Base-by-base conservation (phyloP, 2,329 filamentous ascomycete species). In the Penicillium brasilianum region DNA sequence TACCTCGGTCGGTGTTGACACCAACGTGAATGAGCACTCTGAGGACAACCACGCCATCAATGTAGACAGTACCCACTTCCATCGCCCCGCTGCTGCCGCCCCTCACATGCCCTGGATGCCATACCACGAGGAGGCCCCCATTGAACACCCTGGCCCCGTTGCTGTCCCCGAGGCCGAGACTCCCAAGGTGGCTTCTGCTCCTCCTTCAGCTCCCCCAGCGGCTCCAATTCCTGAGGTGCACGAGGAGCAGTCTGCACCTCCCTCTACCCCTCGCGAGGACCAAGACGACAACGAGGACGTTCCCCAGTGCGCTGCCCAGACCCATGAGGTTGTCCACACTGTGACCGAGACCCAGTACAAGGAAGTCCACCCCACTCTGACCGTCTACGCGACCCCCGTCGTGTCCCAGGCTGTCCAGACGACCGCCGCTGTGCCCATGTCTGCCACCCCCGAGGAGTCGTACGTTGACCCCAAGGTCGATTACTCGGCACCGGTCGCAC, bases 281-380 rank as follows among this genome's bases (percentile, higher is more conserved):
- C 30, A 28, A 6, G 14, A 55, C 37, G 14, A 41, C 4, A 3
- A 10, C 13, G 20, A 14, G 4, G 48, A 60, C 4, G 49, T 37
- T n/a, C 44, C 60, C 0, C 51, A 67, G 20, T 72, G 70, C 48
- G 43, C 58, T 6, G 64, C 68, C 3, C n/a, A 65, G 52, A 54
- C 59, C 1, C 64, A 68, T 13, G 62, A 74, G 49, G 63, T 74
- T 18, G 69, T 73, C 5, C 70, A 59, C 46, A 74, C 72, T 0
- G 64, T 74, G 20, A 74, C 71, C n/a, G 66, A 65, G 60, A 73
- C 71, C 2, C 62, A 65, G 30, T 67, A 63, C 57, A 54, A 65
- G 41, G 18, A 60, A 48, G 55, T 66, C 32, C 43, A 62, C 50
- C n/a, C 63, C 10, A 69, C 64, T 2, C 39, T 65, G 46, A 69